Base-by-base conservation (phyloP, 164 flowering plant genomes). In the Liquidambar formosana region DNA sequence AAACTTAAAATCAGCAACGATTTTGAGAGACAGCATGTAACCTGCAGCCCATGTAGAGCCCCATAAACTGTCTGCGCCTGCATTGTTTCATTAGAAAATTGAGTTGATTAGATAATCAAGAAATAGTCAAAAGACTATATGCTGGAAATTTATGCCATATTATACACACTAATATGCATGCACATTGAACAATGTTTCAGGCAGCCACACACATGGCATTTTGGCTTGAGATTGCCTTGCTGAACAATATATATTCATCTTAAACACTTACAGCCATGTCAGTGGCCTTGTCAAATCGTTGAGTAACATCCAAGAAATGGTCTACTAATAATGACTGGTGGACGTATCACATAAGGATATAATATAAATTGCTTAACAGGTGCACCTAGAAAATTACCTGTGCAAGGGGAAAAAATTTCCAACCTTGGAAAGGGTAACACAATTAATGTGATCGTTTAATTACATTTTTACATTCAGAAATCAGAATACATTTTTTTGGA, bases 11-110 rank as follows among this genome's bases (percentile, higher is more conserved):
- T 5, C 1, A 33, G 66, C 33, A 69, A 21, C 5, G 22, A 28
- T 2, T 60, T 22, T 27, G 0, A 71, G 57, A n/a, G 47, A 28
- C 10, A 64, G 56, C 14, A 75, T 61, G 57, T 79, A 57, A 91
- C 98, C 97, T 93, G 84, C 58, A 93, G 79, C 27, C 93, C 97
- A 73, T 93, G 96, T 57, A 93, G 84, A 71, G 97, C 98, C 56
- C 98, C 98, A 75, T 87, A 91, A 66, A 93, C 86, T 13, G 97
- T 89, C 26, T 71, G 81, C 77, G 97, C 97, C 98, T 93, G 90
- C 83, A 86, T 54, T 10, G 33, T 58, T 66, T 26, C 57, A 66
- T 12, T 53, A 66, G 6, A 45, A 26, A 28, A 38, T 60, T 13
- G 11, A 67, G 66, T 43, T 54, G 49, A 53, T 63, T 11, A 71